A percentile compares a stretch with the other conserved stretches of the same genome.
Evolutionary conservation across 345 rosid species (phyloP).

Genomic region (Viola odorata): DNA sequence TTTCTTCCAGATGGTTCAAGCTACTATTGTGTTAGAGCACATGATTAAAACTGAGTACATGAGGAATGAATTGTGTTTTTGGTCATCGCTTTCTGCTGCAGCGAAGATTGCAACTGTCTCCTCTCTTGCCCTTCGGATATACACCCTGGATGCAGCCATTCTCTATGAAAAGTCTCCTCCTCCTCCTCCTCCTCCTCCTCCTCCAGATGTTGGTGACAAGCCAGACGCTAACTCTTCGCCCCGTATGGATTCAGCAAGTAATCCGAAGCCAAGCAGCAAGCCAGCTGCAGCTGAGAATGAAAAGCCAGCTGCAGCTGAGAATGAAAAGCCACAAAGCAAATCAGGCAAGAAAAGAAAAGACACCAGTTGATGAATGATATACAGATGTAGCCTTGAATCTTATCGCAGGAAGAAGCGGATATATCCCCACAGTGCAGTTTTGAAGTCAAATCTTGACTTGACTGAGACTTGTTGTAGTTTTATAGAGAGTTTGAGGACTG

Average conservation of each 20-base stretch:
- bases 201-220: constrained; percentile 6
- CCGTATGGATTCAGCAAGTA: constrained; percentile 3
- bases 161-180: constrained; percentile 18
- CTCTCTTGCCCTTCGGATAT: constrained; percentile 31
- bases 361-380: constrained; percentile 3
- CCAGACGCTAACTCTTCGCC: constrained; percentile 3
- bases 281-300: not conserved
- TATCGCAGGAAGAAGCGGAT: not conserved
- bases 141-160: constrained; percentile 35
- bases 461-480: not conserved
- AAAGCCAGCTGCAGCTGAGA: not conserved
- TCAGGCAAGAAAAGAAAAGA: constrained; percentile 19
- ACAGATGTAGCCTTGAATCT: not conserved
- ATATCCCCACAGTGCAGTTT: not conserved
- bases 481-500: not conserved
- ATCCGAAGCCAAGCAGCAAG: constrained; percentile 13
- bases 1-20: constrained; percentile 35
- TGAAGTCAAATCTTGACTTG: not conserved
- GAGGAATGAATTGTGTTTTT: constrained; percentile 35
- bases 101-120: constrained; percentile 30
- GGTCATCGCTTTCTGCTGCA: constrained; percentile 33
- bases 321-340: constrained; percentile 9
- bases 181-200: constrained; percentile 3
- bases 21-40: constrained; percentile 28
- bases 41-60: constrained; percentile 31